A percentile compares a stretch with the other conserved stretches of the same genome.
Conservation (phyloP, 495 filamentous ascomycete species). For the Terfezia claveryi region DNA sequence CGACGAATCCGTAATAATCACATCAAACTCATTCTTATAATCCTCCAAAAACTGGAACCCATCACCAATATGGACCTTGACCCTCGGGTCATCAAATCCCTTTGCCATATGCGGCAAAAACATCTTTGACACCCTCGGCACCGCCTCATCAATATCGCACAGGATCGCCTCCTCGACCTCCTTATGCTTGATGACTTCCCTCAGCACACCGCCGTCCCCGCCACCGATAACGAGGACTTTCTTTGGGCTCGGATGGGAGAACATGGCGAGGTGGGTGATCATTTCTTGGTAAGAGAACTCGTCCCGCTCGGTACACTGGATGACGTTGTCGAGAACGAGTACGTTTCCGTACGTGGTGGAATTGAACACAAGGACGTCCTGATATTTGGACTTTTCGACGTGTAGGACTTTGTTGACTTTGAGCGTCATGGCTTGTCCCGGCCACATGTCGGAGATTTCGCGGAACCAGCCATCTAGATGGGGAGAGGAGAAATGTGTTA, state of each 20-base stretch:
- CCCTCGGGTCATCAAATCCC: conserved; percentile 80
- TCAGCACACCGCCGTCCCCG: conserved; percentile 88
- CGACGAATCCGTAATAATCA: conserved; percentile 97
- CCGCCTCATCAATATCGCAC: conserved; percentile 98
- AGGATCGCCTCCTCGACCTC: conserved; percentile 78
- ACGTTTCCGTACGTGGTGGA: conserved; percentile 90
- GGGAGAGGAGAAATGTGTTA: not conserved
- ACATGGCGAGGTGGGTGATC: conserved; percentile 98
- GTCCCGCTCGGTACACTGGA: conserved; percentile 93
- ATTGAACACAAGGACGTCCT: conserved; percentile 87
- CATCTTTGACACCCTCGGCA: conserved; percentile 95
- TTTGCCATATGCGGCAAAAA: conserved; percentile 89
- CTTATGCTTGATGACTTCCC: conserved; percentile 95
- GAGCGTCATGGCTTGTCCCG: conserved; percentile 95
- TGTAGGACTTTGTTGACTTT: conserved; percentile 94
- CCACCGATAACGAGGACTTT: conserved; percentile 95
- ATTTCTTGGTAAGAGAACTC: conserved; percentile 99
- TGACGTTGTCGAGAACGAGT: conserved; percentile 95
- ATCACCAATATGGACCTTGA: conserved; percentile 77
- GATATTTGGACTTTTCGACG: conserved; percentile 97
- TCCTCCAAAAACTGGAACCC: conserved; percentile 93
- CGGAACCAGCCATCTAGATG: conserved; percentile 94
- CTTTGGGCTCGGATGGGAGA: conserved; percentile 93
- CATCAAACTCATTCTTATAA: conserved; percentile 86
- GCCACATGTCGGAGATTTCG: conserved; percentile 95